Conservation (phyloP, 2,329 filamentous ascomycete species). For the Emergomyces orientalis region DNA sequence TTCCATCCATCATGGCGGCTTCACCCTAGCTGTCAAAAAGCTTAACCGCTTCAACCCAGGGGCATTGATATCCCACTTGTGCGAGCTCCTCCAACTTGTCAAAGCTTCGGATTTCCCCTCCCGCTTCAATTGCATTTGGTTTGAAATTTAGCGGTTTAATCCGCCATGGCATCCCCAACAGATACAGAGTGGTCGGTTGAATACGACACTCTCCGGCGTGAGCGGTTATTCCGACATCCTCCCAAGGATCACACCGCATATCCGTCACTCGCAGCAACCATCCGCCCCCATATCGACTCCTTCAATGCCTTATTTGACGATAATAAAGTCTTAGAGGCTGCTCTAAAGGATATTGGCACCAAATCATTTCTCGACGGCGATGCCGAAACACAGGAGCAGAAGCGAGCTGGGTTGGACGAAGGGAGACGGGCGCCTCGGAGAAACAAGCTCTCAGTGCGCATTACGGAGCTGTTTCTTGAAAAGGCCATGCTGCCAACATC, state of each 20-base stretch:
- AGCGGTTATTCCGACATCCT: conserved; percentile 80
- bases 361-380: conserved; percentile 81
- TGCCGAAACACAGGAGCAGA: conserved; percentile 33
- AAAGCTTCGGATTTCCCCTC: background rate
- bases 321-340: conserved; percentile 64
- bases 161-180: conserved; percentile 49
- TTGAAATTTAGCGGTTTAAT: background rate
- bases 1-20: background rate
- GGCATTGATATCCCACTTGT: background rate
- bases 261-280: conserved; percentile 72
- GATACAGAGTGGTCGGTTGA: conserved; percentile 70
- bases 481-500: conserved; percentile 68
- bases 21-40: background rate
- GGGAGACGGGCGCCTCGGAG: conserved; percentile 44
- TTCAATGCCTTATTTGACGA: conserved; percentile 83
- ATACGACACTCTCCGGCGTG: conserved; percentile 75
- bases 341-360: conserved; percentile 77
- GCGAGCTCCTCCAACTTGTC: background rate
- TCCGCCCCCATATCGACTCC: conserved; percentile 85
- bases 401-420: conserved; percentile 40
- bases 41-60: background rate
- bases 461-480: conserved; percentile 73
- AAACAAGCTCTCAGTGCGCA: conserved; percentile 68
- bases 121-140: background rate
- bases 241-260: conserved; percentile 82